phyloP scores from a whole-genome alignment of 768 basidiomycete genomes.

The Tephrocybe sp. region DNA sequence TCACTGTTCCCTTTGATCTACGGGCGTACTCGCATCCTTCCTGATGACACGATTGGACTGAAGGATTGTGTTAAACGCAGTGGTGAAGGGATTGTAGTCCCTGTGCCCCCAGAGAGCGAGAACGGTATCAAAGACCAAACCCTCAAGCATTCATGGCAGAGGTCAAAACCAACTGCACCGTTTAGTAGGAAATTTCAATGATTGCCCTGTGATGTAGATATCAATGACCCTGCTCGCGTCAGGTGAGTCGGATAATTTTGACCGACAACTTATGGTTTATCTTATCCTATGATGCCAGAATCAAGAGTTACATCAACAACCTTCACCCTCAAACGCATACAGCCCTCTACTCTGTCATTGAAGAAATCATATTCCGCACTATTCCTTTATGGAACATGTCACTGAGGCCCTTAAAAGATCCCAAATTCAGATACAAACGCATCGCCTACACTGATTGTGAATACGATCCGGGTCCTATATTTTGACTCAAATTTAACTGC shows the following conservation, averaged over 20 bases:
- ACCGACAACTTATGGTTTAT: not conserved
- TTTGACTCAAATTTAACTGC: constrained; percentile 8
- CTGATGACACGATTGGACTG: constrained; percentile 9
- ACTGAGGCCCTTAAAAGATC: constrained; percentile 14
- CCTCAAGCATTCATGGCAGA: not conserved
- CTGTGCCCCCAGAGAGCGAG: constrained; percentile 7
- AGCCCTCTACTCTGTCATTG: constrained; percentile 26
- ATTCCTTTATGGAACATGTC: constrained; percentile 34
- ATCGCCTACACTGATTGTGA: constrained; percentile 13
- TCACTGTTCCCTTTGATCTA: constrained; percentile 37
- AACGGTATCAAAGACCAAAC: not conserved
- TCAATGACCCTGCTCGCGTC: constrained; percentile 14
- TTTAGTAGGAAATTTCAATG: constrained; percentile 17
- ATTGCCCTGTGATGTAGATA: constrained; percentile 30
- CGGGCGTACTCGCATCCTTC: constrained; percentile 22
- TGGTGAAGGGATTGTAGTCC: constrained; percentile 15
- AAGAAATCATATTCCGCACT: constrained; percentile 25
- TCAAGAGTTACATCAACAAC: constrained; percentile 43
- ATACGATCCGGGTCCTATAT: constrained; percentile 19
- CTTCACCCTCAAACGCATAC: constrained; percentile 31
- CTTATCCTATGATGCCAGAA: constrained; percentile 16
- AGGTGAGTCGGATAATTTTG: constrained; percentile 12
- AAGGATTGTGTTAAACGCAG: constrained; percentile 16
- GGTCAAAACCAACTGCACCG: not conserved
- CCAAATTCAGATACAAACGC: constrained; percentile 2